These are phyloP conservation scores for Debaryomyces sp. DNA, from an alignment of 1,139 yeast genomes.

Conservation along the genomic window DNA sequence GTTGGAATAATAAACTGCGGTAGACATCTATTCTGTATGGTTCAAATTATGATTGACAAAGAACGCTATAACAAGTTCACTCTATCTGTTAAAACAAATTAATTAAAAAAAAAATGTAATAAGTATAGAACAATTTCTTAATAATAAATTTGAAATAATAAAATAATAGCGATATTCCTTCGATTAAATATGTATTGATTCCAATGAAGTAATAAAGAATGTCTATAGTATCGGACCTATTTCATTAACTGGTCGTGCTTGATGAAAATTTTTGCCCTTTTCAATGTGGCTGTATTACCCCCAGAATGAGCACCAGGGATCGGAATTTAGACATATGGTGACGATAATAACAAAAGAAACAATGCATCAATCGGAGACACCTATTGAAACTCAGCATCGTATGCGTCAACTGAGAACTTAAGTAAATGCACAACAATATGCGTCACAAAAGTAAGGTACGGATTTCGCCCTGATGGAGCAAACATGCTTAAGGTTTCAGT, in stretches of 20 bases:
- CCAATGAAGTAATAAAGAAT: neutral
- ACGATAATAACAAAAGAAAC: neutral
- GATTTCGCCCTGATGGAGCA: neutral
- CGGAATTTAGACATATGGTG: slow-evolving; percentile 3
- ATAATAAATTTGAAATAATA: slow-evolving; percentile 1
- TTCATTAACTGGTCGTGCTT: neutral
- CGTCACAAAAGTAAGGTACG: slow-evolving; percentile 4
- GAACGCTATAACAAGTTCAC: neutral
- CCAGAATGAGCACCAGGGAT: slow-evolving; percentile 7
- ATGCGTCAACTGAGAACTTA: neutral
- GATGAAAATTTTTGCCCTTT: neutral
- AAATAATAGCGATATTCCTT: slow-evolving; percentile 7
- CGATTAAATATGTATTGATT: slow-evolving; percentile 4
- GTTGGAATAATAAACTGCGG: slow-evolving; percentile 33
- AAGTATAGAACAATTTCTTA: neutral
- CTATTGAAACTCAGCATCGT: neutral
- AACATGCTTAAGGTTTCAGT: neutral
- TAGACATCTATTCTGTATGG: slow-evolving; percentile 24
- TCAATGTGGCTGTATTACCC: slow-evolving; percentile 7
- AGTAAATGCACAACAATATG: neutral
- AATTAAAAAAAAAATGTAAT: neutral
- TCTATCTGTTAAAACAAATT: neutral
- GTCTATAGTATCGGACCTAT: neutral
- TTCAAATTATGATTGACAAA: neutral
- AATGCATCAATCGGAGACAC: slow-evolving; percentile 6